Evolutionary conservation across 2,329 filamentous ascomycete genomes (phyloP).

Genomic region (Pezicula carpinea): DNA sequence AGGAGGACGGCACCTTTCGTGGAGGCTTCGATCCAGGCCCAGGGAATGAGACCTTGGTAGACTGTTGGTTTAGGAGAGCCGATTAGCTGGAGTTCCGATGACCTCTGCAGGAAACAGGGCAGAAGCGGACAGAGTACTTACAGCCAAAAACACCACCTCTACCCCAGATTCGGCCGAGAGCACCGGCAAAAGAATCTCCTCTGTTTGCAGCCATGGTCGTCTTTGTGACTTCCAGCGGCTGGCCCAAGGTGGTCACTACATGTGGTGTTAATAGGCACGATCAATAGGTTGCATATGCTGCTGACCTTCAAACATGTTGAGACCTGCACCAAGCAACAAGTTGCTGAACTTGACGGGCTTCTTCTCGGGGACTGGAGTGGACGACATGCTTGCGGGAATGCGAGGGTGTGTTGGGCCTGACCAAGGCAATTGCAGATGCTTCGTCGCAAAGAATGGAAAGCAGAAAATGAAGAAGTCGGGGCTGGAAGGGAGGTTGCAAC

Average conservation of each 20-base stretch:
- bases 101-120: background rate
- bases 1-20: constrained; percentile 98
- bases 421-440: constrained; percentile 89
- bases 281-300: background rate
- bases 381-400: constrained; percentile 63
- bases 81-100: background rate
- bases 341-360: constrained; percentile 99
- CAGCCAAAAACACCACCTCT: constrained; percentile 92
- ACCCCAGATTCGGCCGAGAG: constrained; percentile 84
- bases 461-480: constrained; percentile 24
- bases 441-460: constrained; percentile 58
- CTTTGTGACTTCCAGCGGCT: constrained; percentile 98
- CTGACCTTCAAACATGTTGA: constrained; percentile 25
- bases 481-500: background rate
- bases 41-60: constrained; percentile 98
- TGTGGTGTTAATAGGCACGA: constrained; percentile 9
- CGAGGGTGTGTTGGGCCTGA: constrained; percentile 75
- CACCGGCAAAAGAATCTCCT: constrained; percentile 75
- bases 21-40: constrained; percentile 99
- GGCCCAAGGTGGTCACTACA: constrained; percentile 52
- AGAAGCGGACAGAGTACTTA: constrained; percentile 46
- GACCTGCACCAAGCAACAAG: constrained; percentile 56
- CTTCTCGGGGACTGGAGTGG: constrained; percentile 72
- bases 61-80: constrained; percentile 52
- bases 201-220: constrained; percentile 99